Percentiles rank a stretch among this genome's conserved stretches.
Evolutionary conservation across 257 asterid genomes (phyloP).

Genomic region (Coffea canephora): DNA sequence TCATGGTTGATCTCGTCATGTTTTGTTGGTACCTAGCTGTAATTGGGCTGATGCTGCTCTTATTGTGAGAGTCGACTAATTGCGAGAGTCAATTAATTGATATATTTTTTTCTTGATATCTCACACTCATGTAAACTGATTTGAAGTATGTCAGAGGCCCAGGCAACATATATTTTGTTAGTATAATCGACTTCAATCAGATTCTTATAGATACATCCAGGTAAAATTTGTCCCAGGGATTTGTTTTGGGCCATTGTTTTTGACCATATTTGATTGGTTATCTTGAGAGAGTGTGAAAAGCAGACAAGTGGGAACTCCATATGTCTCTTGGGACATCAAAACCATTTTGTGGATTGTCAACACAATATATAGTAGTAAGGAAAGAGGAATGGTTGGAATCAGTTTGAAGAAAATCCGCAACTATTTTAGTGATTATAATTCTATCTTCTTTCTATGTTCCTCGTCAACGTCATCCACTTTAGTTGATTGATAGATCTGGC

Average conservation of each 20-base stretch:
- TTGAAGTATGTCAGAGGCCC: background rate
- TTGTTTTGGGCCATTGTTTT: background rate
- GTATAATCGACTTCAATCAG: background rate
- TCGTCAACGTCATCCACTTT: too few species aligned
- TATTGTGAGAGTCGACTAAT: background rate
- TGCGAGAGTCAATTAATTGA: background rate
- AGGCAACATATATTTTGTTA: background rate
- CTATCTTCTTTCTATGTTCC: too few species aligned
- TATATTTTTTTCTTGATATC: too few species aligned
- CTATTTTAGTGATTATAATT: too few species aligned
- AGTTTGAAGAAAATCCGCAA: too few species aligned
- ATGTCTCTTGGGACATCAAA: background rate
- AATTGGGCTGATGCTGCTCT: background rate
- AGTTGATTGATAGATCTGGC: too few species aligned
- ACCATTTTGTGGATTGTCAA: background rate
- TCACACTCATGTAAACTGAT: background rate
- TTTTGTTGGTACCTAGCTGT: background rate
- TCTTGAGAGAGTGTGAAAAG: background rate
- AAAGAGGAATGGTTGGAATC: too few species aligned
- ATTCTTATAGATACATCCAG: background rate
- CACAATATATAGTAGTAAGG: background rate
- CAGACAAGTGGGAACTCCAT: background rate
- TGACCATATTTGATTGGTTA: background rate
- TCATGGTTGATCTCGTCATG: background rate
- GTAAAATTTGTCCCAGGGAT: background rate